Evolutionary conservation across 2,329 filamentous ascomycete genomes (phyloP), one percentile per base, ranked within the genome.

Genomic region (Macroventuria anomochaeta): DNA sequence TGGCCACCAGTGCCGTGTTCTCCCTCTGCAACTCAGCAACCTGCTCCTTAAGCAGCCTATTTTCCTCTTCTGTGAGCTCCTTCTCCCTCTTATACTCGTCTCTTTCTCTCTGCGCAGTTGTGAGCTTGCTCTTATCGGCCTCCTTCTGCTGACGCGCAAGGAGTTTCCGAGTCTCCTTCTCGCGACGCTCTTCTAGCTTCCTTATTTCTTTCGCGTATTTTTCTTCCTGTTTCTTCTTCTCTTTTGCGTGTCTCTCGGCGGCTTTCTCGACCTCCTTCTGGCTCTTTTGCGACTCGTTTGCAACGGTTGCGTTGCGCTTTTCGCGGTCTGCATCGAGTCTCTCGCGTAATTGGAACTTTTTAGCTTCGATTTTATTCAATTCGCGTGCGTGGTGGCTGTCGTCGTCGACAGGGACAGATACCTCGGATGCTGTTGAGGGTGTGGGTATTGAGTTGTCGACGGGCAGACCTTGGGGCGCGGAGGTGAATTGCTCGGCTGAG

Each of bases 111-210:
- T 79, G 78, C 23, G 81, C 64, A 12, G 76, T 69, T 0, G 74
- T 70, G 7, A 84, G 65, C 50, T 80, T 79, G 31, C 77, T 76
- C 56, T 78, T 78, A 50, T 85, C 75, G 55, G 85, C 79, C 65
- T 91, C 88, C 52, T 81, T 82, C 53, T 80, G 78, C 40, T 84
- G 83, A 75, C 85, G 85, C 59, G 85, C 81, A 58, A 90, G 84
- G 2, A 89, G 75, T 71, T 87, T 88, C 57, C 77, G 77, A 38
- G 89, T 76, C 65, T 91, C 87, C 11, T 81, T 81, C 58, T 82
- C 81, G 62, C 87, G 86, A 61, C 86, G 88, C 39, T 86, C 86
- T 61, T 88, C 84, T 46, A 87, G 84, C 67, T 88, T 89, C 36
- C 83, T 82, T 0, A 87, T 70, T 47, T 78, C 74, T 25, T 71